A percentile compares a stretch with the other conserved stretches of the same genome.
phyloP scores from a whole-genome alignment of 2,329 filamentous ascomycete species.

The Microascus cirrosus region DNA sequence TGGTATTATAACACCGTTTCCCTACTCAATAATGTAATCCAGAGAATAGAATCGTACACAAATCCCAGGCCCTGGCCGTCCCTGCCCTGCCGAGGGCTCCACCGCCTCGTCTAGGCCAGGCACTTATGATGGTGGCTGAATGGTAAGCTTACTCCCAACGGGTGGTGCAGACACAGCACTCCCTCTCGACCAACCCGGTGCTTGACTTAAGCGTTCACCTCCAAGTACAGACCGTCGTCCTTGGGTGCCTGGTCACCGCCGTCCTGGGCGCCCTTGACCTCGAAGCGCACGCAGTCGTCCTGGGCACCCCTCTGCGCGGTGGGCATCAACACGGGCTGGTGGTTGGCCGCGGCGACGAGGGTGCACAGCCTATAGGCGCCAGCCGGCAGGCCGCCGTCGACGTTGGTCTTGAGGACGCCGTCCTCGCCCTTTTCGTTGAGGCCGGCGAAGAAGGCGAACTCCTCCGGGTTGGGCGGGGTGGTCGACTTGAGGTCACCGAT shows the following conservation, averaged over 20 bases:
- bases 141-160: too few species aligned
- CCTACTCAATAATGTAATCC: too few species aligned
- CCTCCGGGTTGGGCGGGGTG: constrained; percentile 22
- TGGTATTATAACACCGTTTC: too few species aligned
- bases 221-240: not conserved
- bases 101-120: too few species aligned
- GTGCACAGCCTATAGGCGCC: constrained; percentile 40
- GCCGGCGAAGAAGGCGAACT: constrained; percentile 47
- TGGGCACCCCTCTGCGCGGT: constrained; percentile 41
- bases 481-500: constrained; percentile 23
- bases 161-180: too few species aligned
- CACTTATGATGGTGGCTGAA: too few species aligned
- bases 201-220: too few species aligned
- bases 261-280: constrained; percentile 15
- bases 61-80: too few species aligned
- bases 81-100: too few species aligned
- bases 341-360: constrained; percentile 36
- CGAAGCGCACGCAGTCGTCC: constrained; percentile 40
- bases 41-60: too few species aligned
- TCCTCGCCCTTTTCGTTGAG: constrained; percentile 39
- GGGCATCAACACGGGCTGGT: constrained; percentile 48
- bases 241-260: not conserved
- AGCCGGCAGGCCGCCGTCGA: constrained; percentile 31
- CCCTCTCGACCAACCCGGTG: too few species aligned
- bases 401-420: constrained; percentile 29